Conservation (phyloP, 495 filamentous ascomycete species). For the Pyrenula massariospora region DNA sequence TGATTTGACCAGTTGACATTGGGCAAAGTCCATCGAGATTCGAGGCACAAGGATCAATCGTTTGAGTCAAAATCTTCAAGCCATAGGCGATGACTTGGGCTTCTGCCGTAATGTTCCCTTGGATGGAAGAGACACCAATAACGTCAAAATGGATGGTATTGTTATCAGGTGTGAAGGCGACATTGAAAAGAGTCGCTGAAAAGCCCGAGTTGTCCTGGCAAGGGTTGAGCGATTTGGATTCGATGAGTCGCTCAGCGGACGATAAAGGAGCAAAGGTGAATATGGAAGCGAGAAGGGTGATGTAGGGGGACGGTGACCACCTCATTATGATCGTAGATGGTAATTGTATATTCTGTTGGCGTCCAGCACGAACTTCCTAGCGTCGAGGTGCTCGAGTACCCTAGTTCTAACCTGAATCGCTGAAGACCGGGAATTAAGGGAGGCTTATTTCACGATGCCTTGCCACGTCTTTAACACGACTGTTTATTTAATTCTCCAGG, state of each 20-base stretch:
- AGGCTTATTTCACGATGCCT: too few relatives aligned
- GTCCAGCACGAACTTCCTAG: slow-evolving; percentile 58
- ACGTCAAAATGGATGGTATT: slow-evolving; percentile 53
- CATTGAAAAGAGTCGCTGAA: slow-evolving; percentile 57
- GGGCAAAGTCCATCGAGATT: slow-evolving; percentile 61
- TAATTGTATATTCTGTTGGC: slow-evolving; percentile 33
- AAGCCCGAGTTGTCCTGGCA: slow-evolving; percentile 58
- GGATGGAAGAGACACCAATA: slow-evolving; percentile 58
- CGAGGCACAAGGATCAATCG: slow-evolving; percentile 58
- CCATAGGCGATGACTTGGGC: slow-evolving; percentile 66
- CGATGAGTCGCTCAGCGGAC: slow-evolving; percentile 32
- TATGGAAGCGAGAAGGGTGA: not conserved
- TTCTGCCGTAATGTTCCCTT: slow-evolving; percentile 61
- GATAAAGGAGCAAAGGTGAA: slow-evolving; percentile 20
- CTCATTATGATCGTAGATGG: not conserved
- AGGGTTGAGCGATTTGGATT: slow-evolving; percentile 54
- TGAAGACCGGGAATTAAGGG: too few relatives aligned
- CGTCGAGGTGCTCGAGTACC: slow-evolving; percentile 18
- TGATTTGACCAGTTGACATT: slow-evolving; percentile 59
- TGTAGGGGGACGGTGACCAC: not conserved
- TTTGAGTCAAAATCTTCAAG: slow-evolving; percentile 45
- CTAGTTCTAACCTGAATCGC: not conserved
- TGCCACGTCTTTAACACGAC: not conserved
- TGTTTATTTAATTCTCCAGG: not conserved
- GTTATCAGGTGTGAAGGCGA: slow-evolving; percentile 57